Evolutionary conservation across 176 grass and related monocot genomes (phyloP).

Genomic region (Avena atlantica): DNA sequence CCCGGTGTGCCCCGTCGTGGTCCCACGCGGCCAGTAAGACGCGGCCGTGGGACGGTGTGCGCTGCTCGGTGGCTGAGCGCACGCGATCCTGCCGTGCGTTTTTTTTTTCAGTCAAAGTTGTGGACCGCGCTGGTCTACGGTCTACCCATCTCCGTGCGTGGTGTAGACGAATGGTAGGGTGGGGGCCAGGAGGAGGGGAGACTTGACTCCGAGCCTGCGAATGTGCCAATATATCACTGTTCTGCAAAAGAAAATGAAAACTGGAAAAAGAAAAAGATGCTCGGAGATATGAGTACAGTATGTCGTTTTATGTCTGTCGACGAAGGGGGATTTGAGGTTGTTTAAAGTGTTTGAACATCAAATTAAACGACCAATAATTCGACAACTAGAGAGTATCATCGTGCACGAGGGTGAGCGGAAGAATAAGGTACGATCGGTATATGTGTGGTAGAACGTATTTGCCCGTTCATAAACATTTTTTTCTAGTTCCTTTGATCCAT

Average conservation of each 20-base stretch:
- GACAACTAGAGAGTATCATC: too few relatives aligned
- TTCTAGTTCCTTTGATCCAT: too few relatives aligned
- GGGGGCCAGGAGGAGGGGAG: background rate
- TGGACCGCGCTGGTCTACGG: conserved; percentile 32
- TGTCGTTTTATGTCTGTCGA: too few relatives aligned
- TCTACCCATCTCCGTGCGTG: background rate
- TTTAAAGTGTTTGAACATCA: too few relatives aligned
- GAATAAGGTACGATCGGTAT: too few relatives aligned
- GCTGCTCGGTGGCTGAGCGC: background rate
- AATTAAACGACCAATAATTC: too few relatives aligned
- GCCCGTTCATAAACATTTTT: too few relatives aligned
- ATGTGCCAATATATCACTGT: background rate
- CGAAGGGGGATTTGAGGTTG: too few relatives aligned
- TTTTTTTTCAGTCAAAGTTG: conserved; percentile 23
- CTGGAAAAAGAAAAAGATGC: too few relatives aligned
- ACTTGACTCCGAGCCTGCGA: background rate
- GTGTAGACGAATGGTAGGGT: background rate
- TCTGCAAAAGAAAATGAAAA: background rate
- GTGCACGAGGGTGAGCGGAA: too few relatives aligned
- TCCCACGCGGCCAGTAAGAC: background rate
- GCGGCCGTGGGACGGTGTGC: rapidly evolving
- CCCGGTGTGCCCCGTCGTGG: background rate
- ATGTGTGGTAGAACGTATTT: too few relatives aligned
- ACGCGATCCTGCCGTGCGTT: background rate
- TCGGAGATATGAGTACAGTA: too few relatives aligned